phyloP scores from a whole-genome alignment of 2,329 filamentous ascomycete genomes.

The Sordariomycetes sp. region DNA sequence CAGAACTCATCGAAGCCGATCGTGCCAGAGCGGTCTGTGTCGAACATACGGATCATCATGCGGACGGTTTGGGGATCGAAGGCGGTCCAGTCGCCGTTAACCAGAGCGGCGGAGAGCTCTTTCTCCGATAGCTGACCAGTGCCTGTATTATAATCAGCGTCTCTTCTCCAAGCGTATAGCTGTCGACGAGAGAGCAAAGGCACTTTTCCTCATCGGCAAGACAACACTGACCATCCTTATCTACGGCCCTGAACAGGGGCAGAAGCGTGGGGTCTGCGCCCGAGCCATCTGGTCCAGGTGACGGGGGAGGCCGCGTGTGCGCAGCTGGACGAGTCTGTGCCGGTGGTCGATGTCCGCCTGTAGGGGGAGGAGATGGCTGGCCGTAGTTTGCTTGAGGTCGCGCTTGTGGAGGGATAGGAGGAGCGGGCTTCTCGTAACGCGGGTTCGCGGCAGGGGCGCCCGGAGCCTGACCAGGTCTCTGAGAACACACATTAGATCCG shows the following conservation, averaged over 20 bases:
- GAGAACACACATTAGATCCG: neutral
- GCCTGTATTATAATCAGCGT: constrained; percentile 26
- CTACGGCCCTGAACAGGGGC: constrained; percentile 82
- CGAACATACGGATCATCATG: constrained; percentile 99
- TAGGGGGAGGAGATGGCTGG: constrained; percentile 5
- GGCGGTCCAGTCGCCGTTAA: constrained; percentile 91
- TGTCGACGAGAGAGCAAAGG: no score
- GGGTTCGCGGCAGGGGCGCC: constrained; percentile 1
- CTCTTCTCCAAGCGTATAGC: neutral
- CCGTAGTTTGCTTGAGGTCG: constrained; percentile 27
- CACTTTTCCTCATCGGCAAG: constrained; percentile 5
- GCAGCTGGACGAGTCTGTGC: constrained; percentile 43
- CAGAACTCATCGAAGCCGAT: constrained; percentile 97
- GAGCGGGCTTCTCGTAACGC: constrained; percentile 8
- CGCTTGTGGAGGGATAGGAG: constrained; percentile 17
- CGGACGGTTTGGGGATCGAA: constrained; percentile 91
- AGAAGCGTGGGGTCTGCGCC: constrained; percentile 65
- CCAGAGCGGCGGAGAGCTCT: constrained; percentile 81
- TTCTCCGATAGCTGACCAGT: constrained; percentile 76
- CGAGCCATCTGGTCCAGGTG: constrained; percentile 43
- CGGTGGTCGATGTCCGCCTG: constrained; percentile 22
- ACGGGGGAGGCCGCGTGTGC: constrained; percentile 55
- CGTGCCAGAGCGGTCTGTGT: constrained; percentile 77
- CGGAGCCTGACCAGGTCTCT: constrained; percentile 4
- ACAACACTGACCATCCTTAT: constrained; percentile 59